A percentile compares a stretch with the other conserved stretches of the same genome.
Conservation (phyloP, 495 filamentous ascomycete species). For the Talaromyces trachyspermus region DNA sequence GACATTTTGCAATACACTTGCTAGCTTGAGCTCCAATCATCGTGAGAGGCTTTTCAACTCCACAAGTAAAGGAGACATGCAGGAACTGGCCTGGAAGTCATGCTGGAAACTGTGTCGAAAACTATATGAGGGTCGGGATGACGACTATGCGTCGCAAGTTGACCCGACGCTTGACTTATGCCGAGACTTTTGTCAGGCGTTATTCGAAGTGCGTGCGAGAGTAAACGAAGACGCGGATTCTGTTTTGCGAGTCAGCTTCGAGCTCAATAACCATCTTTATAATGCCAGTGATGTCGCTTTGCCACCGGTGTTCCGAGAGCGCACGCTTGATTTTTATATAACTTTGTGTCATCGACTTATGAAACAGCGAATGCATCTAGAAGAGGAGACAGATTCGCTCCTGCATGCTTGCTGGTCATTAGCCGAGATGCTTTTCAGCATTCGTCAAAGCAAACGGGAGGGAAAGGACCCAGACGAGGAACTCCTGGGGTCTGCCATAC, state of each 20-base stretch:
- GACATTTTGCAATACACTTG: conserved; percentile 88
- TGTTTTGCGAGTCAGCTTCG: conserved; percentile 82
- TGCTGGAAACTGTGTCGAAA: conserved; percentile 89
- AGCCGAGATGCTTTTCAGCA: conserved; percentile 88
- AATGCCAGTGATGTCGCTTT: conserved; percentile 82
- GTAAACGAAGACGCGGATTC: conserved; percentile 74
- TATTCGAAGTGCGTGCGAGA: conserved; percentile 75
- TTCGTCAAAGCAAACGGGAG: conserved; percentile 75
- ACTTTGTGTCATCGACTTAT: conserved; percentile 87
- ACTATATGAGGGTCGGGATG: conserved; percentile 71
- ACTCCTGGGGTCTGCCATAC: conserved; percentile 75
- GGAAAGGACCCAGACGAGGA: conserved; percentile 71
- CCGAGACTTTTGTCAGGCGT: conserved; percentile 80
- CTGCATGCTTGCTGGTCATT: conserved; percentile 84
- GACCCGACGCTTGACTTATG: conserved; percentile 76
- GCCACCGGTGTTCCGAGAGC: conserved; percentile 80
- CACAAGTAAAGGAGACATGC: conserved; percentile 59
- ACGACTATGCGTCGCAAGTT: conserved; percentile 64
- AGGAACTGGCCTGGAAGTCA: conserved; percentile 82
- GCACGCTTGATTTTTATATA: conserved; percentile 89
- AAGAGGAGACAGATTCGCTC: conserved; percentile 73
- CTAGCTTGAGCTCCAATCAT: conserved; percentile 76
- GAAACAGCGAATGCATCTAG: conserved; percentile 75
- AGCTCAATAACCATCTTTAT: conserved; percentile 90
- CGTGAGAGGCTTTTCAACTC: conserved; percentile 66